phyloP scores from a whole-genome alignment of 176 grass and related monocot species.

The Oryza punctata region DNA sequence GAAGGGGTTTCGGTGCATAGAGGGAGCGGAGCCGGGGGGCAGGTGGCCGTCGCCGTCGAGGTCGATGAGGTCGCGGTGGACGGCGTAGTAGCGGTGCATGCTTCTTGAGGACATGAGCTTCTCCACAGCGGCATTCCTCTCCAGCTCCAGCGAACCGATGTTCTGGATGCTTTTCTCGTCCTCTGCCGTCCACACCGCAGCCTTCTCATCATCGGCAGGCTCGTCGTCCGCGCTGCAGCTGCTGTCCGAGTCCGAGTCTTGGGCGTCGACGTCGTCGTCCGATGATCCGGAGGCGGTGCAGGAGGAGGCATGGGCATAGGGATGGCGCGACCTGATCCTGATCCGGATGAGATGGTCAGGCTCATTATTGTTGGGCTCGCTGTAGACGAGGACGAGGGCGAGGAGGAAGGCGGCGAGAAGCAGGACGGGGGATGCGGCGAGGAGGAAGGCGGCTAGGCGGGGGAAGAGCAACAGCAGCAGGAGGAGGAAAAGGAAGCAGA shows the following conservation, averaged over 20 bases:
- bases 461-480: neutral
- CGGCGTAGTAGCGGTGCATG: conserved; percentile 10
- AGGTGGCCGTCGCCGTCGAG: conserved; percentile 32
- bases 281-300: no score
- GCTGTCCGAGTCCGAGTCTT: neutral
- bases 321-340: neutral
- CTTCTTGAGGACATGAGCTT: conserved; percentile 49
- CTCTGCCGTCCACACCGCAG: conserved; percentile 46
- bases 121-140: conserved; percentile 56
- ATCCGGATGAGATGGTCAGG: neutral
- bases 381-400: conserved; percentile 47
- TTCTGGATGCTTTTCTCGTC: conserved; percentile 55
- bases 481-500: conserved; percentile 10
- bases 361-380: conserved; percentile 28
- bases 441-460: conserved; percentile 36
- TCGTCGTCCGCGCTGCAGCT: neutral
- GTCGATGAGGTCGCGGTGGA: conserved; percentile 40
- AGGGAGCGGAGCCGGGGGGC: conserved; percentile 55
- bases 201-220: neutral
- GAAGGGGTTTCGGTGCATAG: conserved; percentile 46
- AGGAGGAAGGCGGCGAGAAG: conserved; percentile 57
- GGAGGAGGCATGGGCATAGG: neutral
- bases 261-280: no score
- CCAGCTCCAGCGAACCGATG: conserved; percentile 51
- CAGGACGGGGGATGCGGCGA: conserved; percentile 31